These are phyloP conservation scores for Retiboletus fuscus DNA, from an alignment of 1,284 basidiomycete species.

Conservation along the genomic window DNA sequence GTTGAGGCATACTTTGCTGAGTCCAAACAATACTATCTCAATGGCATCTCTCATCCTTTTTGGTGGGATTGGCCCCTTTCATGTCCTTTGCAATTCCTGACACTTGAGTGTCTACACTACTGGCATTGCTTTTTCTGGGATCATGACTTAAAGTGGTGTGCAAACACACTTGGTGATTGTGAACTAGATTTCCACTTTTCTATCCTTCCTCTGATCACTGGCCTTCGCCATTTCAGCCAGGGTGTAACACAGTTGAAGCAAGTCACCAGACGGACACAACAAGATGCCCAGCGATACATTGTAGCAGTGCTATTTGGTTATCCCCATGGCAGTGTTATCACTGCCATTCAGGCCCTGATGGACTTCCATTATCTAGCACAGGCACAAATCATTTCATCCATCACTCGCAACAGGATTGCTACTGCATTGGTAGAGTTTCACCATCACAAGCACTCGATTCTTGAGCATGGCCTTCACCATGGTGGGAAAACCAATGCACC, in stretches of 20 bases:
- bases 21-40: conserved; percentile 18
- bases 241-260: conserved; percentile 12
- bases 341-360: conserved; percentile 35
- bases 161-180: not conserved
- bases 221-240: not conserved
- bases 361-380: conserved; percentile 41
- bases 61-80: conserved; percentile 5
- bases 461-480: conserved; percentile 19
- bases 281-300: conserved; percentile 28
- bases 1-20: conserved; percentile 4
- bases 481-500: not conserved
- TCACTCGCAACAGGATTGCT: not conserved
- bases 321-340: conserved; percentile 37
- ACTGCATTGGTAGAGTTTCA: conserved; percentile 23
- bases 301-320: conserved; percentile 47
- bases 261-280: conserved; percentile 2
- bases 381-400: conserved; percentile 25
- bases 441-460: conserved; percentile 17
- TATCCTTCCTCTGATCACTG: conserved; percentile 5
- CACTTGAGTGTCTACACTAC: not conserved
- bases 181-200: conserved; percentile 24
- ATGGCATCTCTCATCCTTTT: conserved; percentile 10
- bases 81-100: not conserved
- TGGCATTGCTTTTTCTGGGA: conserved; percentile 12
- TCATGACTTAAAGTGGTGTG: conserved; percentile 5